Evolutionary conservation across 768 basidiomycete genomes (phyloP).

Genomic region (Rhodosporidiobolus sp.): DNA sequence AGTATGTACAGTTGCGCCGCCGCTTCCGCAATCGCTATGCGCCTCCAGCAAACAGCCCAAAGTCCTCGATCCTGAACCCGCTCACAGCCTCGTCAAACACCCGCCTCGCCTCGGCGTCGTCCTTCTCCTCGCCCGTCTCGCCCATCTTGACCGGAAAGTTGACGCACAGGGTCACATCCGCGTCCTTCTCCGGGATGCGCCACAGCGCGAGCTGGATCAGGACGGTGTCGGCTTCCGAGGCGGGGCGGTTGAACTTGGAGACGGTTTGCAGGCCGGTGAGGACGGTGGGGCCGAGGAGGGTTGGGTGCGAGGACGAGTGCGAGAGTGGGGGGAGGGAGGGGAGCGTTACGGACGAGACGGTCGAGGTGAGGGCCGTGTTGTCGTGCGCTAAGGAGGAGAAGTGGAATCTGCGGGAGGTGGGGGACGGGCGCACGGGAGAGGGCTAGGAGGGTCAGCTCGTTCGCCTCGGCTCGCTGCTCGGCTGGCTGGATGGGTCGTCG

Average conservation of each 20-base stretch:
- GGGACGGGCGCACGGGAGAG: not conserved
- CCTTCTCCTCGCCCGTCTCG: conserved; percentile 49
- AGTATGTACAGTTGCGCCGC: too few relatives aligned
- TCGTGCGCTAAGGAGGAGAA: conserved; percentile 88
- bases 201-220: conserved; percentile 76
- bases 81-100: conserved; percentile 60
- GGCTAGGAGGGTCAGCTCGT: not conserved
- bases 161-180: conserved; percentile 79
- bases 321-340: conserved; percentile 51
- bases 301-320: conserved; percentile 54
- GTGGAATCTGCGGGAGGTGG: conserved; percentile 66
- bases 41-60: conserved; percentile 59
- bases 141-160: conserved; percentile 63
- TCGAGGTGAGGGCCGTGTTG: conserved; percentile 64
- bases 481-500: not conserved
- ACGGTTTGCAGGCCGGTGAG: conserved; percentile 70
- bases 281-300: conserved; percentile 51
- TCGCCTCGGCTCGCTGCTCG: not conserved
- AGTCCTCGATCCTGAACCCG: conserved; percentile 67
- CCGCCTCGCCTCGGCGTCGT: conserved; percentile 49
- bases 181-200: conserved; percentile 65
- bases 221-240: conserved; percentile 61
- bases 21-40: too few relatives aligned
- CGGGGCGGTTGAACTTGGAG: conserved; percentile 67
- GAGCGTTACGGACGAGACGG: conserved; percentile 53